Evolutionary conservation across 2,329 filamentous ascomycete species (phyloP), one percentile per base, ranked within the genome.

Genomic region (Beauveria australis): DNA sequence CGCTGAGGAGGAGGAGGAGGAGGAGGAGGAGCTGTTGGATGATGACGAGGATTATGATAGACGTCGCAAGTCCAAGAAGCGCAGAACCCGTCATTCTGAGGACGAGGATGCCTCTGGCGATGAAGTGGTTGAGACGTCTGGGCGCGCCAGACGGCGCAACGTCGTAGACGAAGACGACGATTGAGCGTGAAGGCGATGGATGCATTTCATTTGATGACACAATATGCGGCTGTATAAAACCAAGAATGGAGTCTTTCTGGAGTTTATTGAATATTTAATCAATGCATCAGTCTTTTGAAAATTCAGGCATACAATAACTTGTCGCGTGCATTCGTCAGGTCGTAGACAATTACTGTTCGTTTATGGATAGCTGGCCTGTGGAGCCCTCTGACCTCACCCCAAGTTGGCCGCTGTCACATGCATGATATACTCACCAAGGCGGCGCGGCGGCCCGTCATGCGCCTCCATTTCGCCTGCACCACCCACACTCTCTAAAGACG

Each of bases 1-100:
- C 1, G 83, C 81, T 26, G 87, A 89, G 5, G 82, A 87, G 0
- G 82, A 87, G 0, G 87, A 89, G 5, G 82, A 87, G 0, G 82
- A 87, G 0, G 86, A 89, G 60, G 81, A 83, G 57, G 65, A 81
- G 3, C 67, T 80, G 43, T 79, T 60, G 22, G 51, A 54, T 28
- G 58, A 81, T n/a, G 80, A 83, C 9, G 79, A 81, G 10, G 79
- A 81, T 0, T 77, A 79, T 10, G 77, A 78, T 24, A 76, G 67
- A n/a, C 69, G 72, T 7, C 70, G 72, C 37, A 73, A 74, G 9
- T 72, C 74, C 52, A 84, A 84, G 73, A 75, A 77, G 53, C 79
- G 80, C 68, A 79, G 77, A 70, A 80, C 78, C 1, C 77, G 74
- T 7, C 78, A 81, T 16, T 74, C 74, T 3, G 78, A 82, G 33